phyloP scores from a whole-genome alignment of 257 asterid genomes.

The Ilex asprella region DNA sequence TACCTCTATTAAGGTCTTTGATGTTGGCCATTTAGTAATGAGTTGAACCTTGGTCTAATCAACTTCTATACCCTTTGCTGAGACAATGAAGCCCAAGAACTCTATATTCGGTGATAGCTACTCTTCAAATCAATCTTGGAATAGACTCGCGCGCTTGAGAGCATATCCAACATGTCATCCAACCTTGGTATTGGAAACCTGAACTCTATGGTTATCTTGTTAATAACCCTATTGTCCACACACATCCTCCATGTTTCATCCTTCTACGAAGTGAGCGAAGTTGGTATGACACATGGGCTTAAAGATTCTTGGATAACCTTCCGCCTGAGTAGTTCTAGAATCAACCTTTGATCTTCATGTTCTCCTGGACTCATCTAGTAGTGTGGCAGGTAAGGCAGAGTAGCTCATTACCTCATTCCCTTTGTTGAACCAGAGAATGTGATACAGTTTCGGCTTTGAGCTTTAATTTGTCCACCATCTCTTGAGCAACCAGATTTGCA shows the following conservation, averaged over 20 bases:
- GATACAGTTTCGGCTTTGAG: not conserved
- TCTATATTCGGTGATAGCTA: not conserved
- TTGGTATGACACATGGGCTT: not conserved
- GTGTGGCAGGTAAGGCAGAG: not conserved
- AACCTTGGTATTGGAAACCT: not conserved
- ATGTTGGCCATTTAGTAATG: not conserved
- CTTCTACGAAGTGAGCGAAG: not conserved
- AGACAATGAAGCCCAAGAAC: not conserved
- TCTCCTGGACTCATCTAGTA: not conserved
- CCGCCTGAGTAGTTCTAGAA: not conserved
- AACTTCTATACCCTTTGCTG: too few species aligned
- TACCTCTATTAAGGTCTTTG: not conserved
- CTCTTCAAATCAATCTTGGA: slow-evolving; percentile 2
- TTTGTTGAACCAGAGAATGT: not conserved
- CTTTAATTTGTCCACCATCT: not conserved
- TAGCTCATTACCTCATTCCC: not conserved
- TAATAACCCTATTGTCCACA: too few species aligned
- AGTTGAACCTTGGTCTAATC: not conserved
- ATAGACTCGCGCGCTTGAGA: not conserved
- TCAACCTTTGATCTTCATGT: not conserved
- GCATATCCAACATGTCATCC: not conserved
- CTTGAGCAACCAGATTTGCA: not conserved
- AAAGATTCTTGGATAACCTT: not conserved
- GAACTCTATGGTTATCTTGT: too few species aligned
- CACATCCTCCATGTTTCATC: not conserved